phyloP scores from a whole-genome alignment of 306 rosid genomes.

The Ochetophila trinervis region DNA sequence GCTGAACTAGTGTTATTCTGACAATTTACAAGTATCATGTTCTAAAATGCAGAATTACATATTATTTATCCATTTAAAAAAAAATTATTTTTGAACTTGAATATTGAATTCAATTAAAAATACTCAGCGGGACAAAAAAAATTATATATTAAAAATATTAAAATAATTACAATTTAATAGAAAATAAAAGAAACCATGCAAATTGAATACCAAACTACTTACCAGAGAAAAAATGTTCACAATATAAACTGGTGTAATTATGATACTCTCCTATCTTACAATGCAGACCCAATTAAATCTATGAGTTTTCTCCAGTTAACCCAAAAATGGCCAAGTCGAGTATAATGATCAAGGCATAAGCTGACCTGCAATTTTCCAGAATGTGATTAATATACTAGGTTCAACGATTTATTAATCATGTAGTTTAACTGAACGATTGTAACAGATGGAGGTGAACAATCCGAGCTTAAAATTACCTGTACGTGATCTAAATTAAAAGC shows the following conservation, averaged over 20 bases:
- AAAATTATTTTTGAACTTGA: too few species aligned
- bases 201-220: not conserved
- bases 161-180: too few species aligned
- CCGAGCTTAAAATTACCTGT: too few species aligned
- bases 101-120: too few species aligned
- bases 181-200: too few species aligned
- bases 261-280: not conserved
- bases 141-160: too few species aligned
- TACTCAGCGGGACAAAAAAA: too few species aligned
- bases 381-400: not conserved
- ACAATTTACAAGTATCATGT: too few species aligned
- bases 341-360: not conserved
- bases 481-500: too few species aligned
- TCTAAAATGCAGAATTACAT: too few species aligned
- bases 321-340: conserved; percentile 1
- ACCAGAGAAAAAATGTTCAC: not conserved
- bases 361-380: conserved; percentile 4
- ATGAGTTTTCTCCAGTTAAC: not conserved
- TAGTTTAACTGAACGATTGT: not conserved
- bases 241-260: not conserved
- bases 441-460: not conserved
- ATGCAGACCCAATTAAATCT: not conserved
- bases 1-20: too few species aligned
- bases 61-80: too few species aligned
- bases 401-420: not conserved